Evolutionary conservation across 768 basidiomycete genomes (phyloP), one percentile per base, ranked within the genome.

Genomic region (Chlorophyllum brunneum): DNA sequence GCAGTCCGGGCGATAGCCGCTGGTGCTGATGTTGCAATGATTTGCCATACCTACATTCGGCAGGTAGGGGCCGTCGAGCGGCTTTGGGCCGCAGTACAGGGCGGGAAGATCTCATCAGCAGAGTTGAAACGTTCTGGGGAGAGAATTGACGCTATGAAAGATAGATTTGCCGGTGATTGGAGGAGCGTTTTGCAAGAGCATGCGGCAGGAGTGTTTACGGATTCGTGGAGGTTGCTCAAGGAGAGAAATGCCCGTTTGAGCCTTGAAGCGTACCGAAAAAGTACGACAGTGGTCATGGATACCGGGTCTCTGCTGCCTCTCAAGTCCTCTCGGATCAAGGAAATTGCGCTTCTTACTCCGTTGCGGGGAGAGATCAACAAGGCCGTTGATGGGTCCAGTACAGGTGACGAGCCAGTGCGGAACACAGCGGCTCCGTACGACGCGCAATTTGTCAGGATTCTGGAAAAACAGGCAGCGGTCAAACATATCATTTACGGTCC

Each of bases 1-100:
- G 81, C 83, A 0, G 74, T 86, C 15, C 62, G 72, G 54, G 77
- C 80, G 4, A 60, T 88, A 37, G 68, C 70, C 42, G 85, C 86
- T 0, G 86, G 86, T 3, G 82, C 81, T 13, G 87, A 88, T 51
- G 66, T 88, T n/a, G 83, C 70, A 3, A 88, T 88, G 86, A 79
- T 86, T 36, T 88, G 86, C 56, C 87, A 88, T 59, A 80, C 74
- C 6, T 75, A 79, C 49, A 67, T 65, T 11, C 64, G 72, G 52
- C 85, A 88, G 56, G 66, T 65, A 10, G 78, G 75, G 0, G 81
- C 85, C 0, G 54, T 88, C 1, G 70, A 80, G 53, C 70, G 65
- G 20, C 73, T 76, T 2, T 85, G 77, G 60, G 61, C 62, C 13
- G 85, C 83, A 0, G 61, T 85, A n/a, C 61, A 67, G 41, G 59